Evolutionary conservation across 176 grass and related monocot genomes (phyloP).

Genomic region (Eremochloa ophiuroides): DNA sequence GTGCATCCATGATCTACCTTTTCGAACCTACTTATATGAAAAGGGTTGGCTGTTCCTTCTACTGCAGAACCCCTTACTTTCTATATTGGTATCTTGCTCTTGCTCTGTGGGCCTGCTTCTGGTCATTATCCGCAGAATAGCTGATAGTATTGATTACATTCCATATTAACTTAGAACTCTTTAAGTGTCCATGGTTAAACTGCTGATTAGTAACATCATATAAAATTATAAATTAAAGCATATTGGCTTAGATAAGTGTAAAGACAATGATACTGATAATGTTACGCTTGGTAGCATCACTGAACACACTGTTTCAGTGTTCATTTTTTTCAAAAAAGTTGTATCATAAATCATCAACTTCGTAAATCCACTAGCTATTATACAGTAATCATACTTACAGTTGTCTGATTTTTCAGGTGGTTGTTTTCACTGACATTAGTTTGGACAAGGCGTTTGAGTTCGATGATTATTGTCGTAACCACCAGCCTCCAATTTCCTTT

Average conservation of each 20-base stretch:
- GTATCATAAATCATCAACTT: background rate
- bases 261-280: background rate
- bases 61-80: background rate
- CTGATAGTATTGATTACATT: conserved; percentile 1
- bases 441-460: conserved; percentile 58
- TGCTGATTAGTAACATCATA: background rate
- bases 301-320: background rate
- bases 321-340: background rate
- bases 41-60: background rate
- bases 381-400: background rate
- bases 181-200: conserved; percentile 6
- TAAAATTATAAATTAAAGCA: background rate
- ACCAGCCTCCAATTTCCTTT: conserved; percentile 63
- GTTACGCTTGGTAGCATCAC: background rate
- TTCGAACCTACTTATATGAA: conserved; percentile 4
- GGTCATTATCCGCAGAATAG: background rate
- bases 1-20: background rate
- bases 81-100: background rate
- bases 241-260: conserved; percentile 14
- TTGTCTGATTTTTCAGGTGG: conserved; percentile 57
- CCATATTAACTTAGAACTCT: background rate
- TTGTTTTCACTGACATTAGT: conserved; percentile 66
- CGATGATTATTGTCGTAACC: conserved; percentile 61
- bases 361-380: background rate
- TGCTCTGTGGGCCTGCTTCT: background rate